Evolutionary conservation across 2,329 filamentous ascomycete species (phyloP).

Genomic region (Neonectria magnoliae): DNA sequence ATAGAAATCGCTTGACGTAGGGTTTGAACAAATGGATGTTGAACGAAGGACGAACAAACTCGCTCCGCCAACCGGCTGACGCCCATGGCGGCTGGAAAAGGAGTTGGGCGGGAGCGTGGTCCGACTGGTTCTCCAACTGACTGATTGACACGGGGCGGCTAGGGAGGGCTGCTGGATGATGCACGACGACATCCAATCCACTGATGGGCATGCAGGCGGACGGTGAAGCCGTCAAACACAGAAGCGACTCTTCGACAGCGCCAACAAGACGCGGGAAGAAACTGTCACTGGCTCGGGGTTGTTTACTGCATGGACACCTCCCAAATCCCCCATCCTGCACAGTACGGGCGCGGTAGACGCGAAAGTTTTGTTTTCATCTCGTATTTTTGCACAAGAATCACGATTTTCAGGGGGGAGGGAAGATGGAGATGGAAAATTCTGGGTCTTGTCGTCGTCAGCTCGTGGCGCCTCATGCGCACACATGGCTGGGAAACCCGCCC

Average conservation of each 20-base stretch:
- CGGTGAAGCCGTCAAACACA: neutral
- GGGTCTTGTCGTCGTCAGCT: neutral
- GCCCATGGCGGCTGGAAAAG: neutral
- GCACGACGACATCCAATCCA: neutral
- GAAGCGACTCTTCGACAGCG: neutral
- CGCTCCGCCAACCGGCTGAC: neutral
- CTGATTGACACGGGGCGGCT: neutral
- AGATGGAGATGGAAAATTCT: neutral
- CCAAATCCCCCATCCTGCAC: neutral
- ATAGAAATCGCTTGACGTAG: neutral
- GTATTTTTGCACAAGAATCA: neutral
- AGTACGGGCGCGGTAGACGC: neutral
- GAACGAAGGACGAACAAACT: no score
- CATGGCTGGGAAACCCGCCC: neutral
- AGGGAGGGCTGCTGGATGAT: neutral
- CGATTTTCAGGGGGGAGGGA: neutral
- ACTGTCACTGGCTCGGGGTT: neutral
- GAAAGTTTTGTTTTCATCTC: neutral
- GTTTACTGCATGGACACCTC: neutral
- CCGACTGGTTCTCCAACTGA: neutral
- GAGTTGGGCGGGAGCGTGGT: neutral
- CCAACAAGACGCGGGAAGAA: no score
- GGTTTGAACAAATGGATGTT: no score
- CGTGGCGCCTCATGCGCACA: neutral
- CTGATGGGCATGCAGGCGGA: neutral